phyloP scores from a whole-genome alignment of 371 early-diverging fungal species.

The Coemansia sp. region DNA sequence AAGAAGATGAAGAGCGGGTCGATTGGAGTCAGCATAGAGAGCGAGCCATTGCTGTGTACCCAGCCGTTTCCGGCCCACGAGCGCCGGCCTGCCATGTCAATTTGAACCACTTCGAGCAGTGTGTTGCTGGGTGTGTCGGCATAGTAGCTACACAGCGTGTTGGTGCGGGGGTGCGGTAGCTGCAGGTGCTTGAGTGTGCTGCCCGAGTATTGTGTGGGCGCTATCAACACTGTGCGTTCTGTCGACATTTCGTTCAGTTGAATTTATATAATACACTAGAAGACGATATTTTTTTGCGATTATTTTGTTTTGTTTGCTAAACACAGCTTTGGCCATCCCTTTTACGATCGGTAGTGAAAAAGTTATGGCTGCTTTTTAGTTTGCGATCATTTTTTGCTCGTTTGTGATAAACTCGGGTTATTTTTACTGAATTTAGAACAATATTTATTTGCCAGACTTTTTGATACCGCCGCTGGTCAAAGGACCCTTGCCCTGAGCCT shows the following conservation, averaged over 20 bases:
- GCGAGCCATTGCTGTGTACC: slow-evolving; percentile 24
- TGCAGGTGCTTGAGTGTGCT: slow-evolving; percentile 24
- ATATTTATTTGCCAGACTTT: slow-evolving; percentile 20
- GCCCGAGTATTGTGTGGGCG: slow-evolving; percentile 16
- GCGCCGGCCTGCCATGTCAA: slow-evolving; percentile 30
- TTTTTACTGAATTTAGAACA: neutral
- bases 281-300: neutral
- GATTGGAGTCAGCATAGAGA: slow-evolving; percentile 22
- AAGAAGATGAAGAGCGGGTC: slow-evolving; percentile 25
- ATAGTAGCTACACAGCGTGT: slow-evolving; percentile 26
- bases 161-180: slow-evolving; percentile 34
- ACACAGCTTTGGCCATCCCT: neutral
- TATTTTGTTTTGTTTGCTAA: neutral
- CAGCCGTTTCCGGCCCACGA: slow-evolving; percentile 37
- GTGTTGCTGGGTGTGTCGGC: slow-evolving; percentile 15
- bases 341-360: too few species aligned
- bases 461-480: slow-evolving; percentile 18
- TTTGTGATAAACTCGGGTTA: too few species aligned
- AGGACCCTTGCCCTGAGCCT: slow-evolving; percentile 17
- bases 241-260: slow-evolving; percentile 2
- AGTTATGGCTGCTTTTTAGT: too few species aligned
- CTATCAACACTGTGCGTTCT: slow-evolving; percentile 25
- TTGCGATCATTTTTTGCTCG: too few species aligned
- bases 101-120: slow-evolving; percentile 22
- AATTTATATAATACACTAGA: neutral